phyloP scores from a whole-genome alignment of 345 rosid genomes.

The Bretschneidera sinensis region DNA sequence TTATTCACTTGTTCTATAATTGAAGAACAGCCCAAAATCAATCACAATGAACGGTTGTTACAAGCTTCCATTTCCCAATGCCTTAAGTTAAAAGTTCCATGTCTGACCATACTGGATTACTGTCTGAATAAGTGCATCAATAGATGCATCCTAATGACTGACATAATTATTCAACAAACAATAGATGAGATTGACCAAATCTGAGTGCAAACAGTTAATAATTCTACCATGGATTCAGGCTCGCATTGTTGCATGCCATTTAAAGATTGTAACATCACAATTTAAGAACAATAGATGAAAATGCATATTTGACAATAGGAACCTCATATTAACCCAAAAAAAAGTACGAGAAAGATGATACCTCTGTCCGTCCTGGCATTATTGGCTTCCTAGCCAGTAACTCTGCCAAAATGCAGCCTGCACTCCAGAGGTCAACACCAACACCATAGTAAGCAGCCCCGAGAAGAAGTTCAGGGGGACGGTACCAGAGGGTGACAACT shows the following conservation, averaged over 20 bases:
- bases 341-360: slow-evolving; percentile 16
- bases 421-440: slow-evolving; percentile 94
- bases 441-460: slow-evolving; percentile 71
- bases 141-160: not conserved
- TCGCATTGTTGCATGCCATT: no score
- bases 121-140: not conserved
- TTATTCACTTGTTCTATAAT: not conserved
- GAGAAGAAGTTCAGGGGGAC: slow-evolving; percentile 92
- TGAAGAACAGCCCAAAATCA: not conserved
- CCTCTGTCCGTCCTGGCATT: slow-evolving; percentile 94
- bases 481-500: slow-evolving; percentile 94
- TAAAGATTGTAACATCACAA: slow-evolving; percentile 2
- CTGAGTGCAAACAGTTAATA: not conserved
- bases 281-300: not conserved
- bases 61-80: not conserved
- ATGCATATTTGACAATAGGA: no score
- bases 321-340: not conserved
- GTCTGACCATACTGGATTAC: not conserved
- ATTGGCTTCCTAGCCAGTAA: slow-evolving; percentile 82
- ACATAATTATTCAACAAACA: no score
- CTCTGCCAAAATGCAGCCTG: slow-evolving; percentile 93
- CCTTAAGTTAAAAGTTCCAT: not conserved
- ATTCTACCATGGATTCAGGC: not conserved
- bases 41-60: not conserved
- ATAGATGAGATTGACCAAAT: not conserved